Evolutionary conservation across 1,139 yeast species (phyloP).

Genomic region (Yamadazyma conglobata): DNA sequence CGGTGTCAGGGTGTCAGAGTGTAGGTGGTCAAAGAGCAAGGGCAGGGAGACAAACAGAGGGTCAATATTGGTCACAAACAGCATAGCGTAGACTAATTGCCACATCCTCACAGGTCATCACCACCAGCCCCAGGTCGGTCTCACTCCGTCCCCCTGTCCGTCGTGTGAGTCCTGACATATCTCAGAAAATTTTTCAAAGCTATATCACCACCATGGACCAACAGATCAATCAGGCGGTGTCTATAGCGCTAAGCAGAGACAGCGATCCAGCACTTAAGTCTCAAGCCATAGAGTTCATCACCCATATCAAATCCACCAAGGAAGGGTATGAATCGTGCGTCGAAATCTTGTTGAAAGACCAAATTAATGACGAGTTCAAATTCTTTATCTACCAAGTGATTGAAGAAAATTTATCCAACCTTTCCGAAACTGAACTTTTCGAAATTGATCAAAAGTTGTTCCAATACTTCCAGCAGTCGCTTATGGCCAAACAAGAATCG

Average conservation of each 20-base stretch:
- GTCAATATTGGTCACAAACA: too few relatives aligned
- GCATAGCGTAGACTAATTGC: too few relatives aligned
- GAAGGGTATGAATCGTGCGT: slow-evolving; percentile 82
- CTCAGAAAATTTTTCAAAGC: slow-evolving; percentile 7
- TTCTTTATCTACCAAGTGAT: slow-evolving; percentile 84
- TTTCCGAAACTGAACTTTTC: slow-evolving; percentile 46
- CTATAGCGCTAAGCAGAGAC: slow-evolving; percentile 79
- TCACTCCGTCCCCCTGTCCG: too few relatives aligned
- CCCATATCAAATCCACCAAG: slow-evolving; percentile 67
- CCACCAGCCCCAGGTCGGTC: slow-evolving; percentile 1
- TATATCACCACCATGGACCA: slow-evolving; percentile 13
- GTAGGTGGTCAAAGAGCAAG: too few relatives aligned
- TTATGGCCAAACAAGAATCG: slow-evolving; percentile 42
- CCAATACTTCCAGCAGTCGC: slow-evolving; percentile 25
- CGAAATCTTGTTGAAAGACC: slow-evolving; percentile 43
- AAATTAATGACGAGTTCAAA: slow-evolving; percentile 51
- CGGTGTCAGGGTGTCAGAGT: too few relatives aligned
- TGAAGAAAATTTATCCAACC: slow-evolving; percentile 55
- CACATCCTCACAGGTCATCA: too few relatives aligned
- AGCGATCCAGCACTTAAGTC: slow-evolving; percentile 65
- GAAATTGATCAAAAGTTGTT: slow-evolving; percentile 41
- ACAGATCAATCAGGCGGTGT: slow-evolving; percentile 82
- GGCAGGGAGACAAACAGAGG: too few relatives aligned
- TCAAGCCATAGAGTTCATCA: slow-evolving; percentile 82
- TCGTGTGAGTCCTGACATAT: slow-evolving; percentile 1